phyloP scores from a whole-genome alignment of 345 rosid species.

The Pistacia integerrima region DNA sequence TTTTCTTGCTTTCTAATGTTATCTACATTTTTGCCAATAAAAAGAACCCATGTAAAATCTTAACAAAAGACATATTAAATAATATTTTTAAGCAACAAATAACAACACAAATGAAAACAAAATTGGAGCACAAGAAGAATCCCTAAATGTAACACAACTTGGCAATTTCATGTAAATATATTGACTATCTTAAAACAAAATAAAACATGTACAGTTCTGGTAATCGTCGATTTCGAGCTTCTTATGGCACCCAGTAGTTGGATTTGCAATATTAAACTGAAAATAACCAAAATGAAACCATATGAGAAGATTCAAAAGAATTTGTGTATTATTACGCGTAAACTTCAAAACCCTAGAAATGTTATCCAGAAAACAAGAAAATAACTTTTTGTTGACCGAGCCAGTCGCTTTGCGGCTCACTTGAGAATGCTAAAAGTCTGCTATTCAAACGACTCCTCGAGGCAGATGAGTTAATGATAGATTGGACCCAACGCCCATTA shows the following conservation, averaged over 20 bases:
- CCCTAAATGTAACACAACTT: not conserved
- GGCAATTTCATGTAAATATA: not conserved
- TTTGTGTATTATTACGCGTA: not conserved
- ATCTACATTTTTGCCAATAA: not conserved
- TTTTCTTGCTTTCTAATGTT: not conserved
- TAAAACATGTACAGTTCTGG: slow-evolving; percentile 38
- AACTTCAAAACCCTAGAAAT: too few relatives aligned
- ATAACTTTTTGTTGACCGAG: slow-evolving; percentile 26
- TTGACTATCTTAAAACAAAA: not conserved
- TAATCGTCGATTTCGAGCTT: slow-evolving; percentile 58
- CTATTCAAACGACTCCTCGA: not conserved
- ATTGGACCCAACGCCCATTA: not conserved
- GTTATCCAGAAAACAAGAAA: too few relatives aligned
- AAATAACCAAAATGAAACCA: slow-evolving; percentile 1
- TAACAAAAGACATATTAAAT: not conserved
- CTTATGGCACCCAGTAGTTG: slow-evolving; percentile 61
- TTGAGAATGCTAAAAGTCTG: slow-evolving; percentile 2
- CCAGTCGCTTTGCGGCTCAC: not conserved
- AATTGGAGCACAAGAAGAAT: not conserved
- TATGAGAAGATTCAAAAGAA: not conserved
- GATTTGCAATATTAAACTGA: slow-evolving; percentile 50
- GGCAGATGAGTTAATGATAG: not conserved
- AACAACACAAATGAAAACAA: not conserved
- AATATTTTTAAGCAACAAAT: not conserved
- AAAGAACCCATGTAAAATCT: not conserved